Percentiles rank a stretch among this genome's conserved stretches.
phyloP scores from a whole-genome alignment of 495 filamentous ascomycete species.

The Lichina pygmaea region DNA sequence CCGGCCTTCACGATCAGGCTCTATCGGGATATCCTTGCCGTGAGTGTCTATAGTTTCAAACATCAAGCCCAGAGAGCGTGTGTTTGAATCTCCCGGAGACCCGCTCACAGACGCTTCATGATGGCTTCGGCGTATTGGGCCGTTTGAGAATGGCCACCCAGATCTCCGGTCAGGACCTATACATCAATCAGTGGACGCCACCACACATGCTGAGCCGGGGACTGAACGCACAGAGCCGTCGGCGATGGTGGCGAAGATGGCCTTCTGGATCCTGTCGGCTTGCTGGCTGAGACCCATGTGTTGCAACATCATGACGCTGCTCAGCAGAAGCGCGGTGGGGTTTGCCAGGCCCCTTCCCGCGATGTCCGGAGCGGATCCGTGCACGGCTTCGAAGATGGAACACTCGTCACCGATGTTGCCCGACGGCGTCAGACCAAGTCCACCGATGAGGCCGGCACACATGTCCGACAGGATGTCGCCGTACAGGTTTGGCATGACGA shows the following conservation, averaged over 20 bases:
- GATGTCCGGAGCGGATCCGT: slow-evolving; percentile 94
- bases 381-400: slow-evolving; percentile 98
- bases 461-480: slow-evolving; percentile 98
- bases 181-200: slow-evolving; percentile 4
- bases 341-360: slow-evolving; percentile 88
- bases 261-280: slow-evolving; percentile 70
- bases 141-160: slow-evolving; percentile 86
- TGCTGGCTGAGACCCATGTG: slow-evolving; percentile 82
- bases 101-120: slow-evolving; percentile 3
- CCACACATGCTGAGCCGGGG: not conserved
- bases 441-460: slow-evolving; percentile 95
- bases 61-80: too few species aligned
- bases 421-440: slow-evolving; percentile 85
- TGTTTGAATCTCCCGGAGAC: too few species aligned
- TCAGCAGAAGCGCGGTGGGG: slow-evolving; percentile 75
- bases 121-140: slow-evolving; percentile 76
- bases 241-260: slow-evolving; percentile 76
- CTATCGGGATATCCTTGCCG: too few species aligned
- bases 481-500: slow-evolving; percentile 99
- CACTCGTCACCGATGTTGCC: slow-evolving; percentile 98
- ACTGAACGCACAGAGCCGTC: slow-evolving; percentile 50
- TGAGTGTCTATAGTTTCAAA: too few species aligned
- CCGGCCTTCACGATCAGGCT: too few species aligned
- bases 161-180: slow-evolving; percentile 64
- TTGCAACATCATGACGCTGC: slow-evolving; percentile 95